Conservation (phyloP, 2,329 filamentous ascomycete species). For the Aureobasidium lini region DNA sequence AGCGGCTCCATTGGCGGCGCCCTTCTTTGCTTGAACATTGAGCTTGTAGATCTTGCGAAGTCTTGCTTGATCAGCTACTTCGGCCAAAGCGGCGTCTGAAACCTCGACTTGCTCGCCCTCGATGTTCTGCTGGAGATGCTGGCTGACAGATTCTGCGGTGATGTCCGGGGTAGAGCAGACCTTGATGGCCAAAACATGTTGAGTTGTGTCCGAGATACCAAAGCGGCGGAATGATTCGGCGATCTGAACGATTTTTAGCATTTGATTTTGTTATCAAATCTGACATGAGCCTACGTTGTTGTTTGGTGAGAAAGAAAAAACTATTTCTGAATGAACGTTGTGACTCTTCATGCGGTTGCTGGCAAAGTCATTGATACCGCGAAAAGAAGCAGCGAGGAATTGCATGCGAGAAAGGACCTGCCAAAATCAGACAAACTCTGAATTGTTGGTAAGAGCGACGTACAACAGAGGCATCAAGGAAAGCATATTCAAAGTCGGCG, state of each 20-base stretch:
- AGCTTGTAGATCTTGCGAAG: conserved; percentile 85
- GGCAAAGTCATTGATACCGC: conserved; percentile 61
- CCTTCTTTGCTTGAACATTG: conserved; percentile 43
- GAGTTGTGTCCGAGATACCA: conserved; percentile 66
- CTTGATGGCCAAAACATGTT: conserved; percentile 72
- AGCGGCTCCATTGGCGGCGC: conserved; percentile 28
- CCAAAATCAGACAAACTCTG: background rate
- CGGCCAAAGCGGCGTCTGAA: conserved; percentile 54
- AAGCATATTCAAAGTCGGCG: conserved; percentile 80
- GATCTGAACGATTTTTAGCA: conserved; percentile 52
- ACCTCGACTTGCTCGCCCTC: conserved; percentile 54
- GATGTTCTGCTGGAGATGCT: conserved; percentile 56
- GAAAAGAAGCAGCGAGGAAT: conserved; percentile 66
- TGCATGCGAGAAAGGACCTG: conserved; percentile 67
- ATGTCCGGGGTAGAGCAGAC: conserved; percentile 45
- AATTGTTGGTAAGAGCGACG: background rate
- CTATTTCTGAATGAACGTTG: conserved; percentile 84
- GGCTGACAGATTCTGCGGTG: conserved; percentile 41
- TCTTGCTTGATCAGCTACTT: conserved; percentile 56
- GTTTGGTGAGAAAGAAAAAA: conserved; percentile 69
- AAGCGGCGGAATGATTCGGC: conserved; percentile 85
- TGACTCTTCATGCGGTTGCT: conserved; percentile 62
- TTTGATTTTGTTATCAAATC: background rate
- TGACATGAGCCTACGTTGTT: conserved; percentile 57
- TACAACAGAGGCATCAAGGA: conserved; percentile 79